Evolutionary conservation across 1,284 basidiomycete genomes (phyloP), one percentile per base, ranked within the genome.

Genomic region (Peniophora sp.): DNA sequence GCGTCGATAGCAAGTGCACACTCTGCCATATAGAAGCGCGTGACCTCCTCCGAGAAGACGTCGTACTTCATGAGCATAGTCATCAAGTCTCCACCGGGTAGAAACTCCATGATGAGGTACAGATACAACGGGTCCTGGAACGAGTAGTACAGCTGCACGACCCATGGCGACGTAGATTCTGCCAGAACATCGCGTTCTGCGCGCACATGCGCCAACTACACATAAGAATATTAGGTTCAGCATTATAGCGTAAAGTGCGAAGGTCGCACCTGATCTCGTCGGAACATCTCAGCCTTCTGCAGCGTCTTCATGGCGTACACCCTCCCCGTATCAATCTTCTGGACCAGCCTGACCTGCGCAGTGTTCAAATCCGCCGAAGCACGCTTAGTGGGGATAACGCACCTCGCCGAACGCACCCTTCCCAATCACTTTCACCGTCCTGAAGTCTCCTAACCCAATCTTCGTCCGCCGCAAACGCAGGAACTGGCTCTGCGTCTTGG

Each of bases 1-100:
- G 90, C 88, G 63, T 94, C 91, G 55, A 93, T 89, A 9, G 92
- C 93, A 24, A 96, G 72, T 50, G 92, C 86, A 65, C 91, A 93
- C 78, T 99, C 96, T 41, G 96, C 96, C 83, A 99, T 97, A 71
- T 99, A 99, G 72, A 99, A 99, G 51, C 97, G 85, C 27, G 94
- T 97, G 35, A 99, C 96, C 64, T 99, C 96, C 68, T 99, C 96
- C 9, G 92, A 93, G 71, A 99, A 99, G 1, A 96, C 92, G 67
- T 99, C 96, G 69, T 99, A 98, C 71, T 98, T 98, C 86, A 99
- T 99, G 57, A 99, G 76, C 96, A 98, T 99, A 34, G 87, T 89
- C 96, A 99, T 98, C 54, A 99, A 74, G 68, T 99, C 96, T 20
- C 96, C 96, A 43, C 96, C 96, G 27, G 96, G 95, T 50, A 99